Percentiles rank a stretch among this genome's conserved stretches.
phyloP scores from a whole-genome alignment of 1,284 basidiomycete species.

The Phellopilus nigrolimitatus region DNA sequence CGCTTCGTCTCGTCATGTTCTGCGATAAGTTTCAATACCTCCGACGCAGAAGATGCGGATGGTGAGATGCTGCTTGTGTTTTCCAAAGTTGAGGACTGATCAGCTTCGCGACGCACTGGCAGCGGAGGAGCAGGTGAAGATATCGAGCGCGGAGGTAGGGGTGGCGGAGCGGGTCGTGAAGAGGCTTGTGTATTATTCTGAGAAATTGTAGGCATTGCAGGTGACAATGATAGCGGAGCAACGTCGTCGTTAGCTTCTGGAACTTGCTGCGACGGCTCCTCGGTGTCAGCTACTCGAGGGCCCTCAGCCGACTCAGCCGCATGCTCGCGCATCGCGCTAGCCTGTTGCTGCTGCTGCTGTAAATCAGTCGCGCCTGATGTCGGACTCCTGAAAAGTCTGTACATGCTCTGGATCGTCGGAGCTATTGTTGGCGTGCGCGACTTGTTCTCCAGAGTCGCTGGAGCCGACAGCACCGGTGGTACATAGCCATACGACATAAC shows the following conservation, averaged over 20 bases:
- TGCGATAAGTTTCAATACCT: constrained; percentile 50
- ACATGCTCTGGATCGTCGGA: constrained; percentile 56
- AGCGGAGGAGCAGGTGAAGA: constrained; percentile 8
- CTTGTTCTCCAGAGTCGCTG: constrained; percentile 37
- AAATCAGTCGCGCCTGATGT: constrained; percentile 25
- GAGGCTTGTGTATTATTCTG: constrained; percentile 14
- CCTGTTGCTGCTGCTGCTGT: constrained; percentile 26
- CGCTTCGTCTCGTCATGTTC: constrained; percentile 40
- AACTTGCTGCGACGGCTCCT: constrained; percentile 16
- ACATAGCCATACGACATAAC: constrained; percentile 75
- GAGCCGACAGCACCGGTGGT: constrained; percentile 40
- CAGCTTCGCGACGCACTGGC: background rate
- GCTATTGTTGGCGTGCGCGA: constrained; percentile 33
- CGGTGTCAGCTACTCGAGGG: constrained; percentile 22
- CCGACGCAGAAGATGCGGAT: constrained; percentile 40
- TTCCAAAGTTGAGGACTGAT: background rate
- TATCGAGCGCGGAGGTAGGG: constrained; percentile 47
- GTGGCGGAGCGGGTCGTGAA: constrained; percentile 42
- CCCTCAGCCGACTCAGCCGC: constrained; percentile 31
- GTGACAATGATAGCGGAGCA: constrained; percentile 11
- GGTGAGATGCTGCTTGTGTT: background rate
- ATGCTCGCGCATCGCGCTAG: constrained; percentile 23
- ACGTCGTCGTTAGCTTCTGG: constrained; percentile 19
- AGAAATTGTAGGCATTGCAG: constrained; percentile 17
- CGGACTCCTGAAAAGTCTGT: constrained; percentile 63